phyloP scores from a whole-genome alignment of 2,329 filamentous ascomycete genomes.

The Triangularia setosa region DNA sequence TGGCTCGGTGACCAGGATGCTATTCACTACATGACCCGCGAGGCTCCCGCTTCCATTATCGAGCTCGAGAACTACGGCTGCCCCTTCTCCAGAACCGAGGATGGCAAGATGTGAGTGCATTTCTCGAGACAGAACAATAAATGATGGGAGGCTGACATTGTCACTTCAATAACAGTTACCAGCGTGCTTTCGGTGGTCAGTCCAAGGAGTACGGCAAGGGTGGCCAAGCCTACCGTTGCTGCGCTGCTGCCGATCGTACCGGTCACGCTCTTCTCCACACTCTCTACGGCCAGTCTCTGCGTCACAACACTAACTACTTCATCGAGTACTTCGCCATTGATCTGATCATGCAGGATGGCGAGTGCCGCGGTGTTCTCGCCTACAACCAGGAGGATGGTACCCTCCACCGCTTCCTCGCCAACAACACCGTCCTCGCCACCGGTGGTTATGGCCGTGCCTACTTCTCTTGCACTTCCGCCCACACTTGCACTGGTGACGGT shows the following conservation, averaged over 20 bases:
- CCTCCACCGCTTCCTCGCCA: constrained; percentile 91
- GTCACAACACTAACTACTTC: constrained; percentile 99
- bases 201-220: constrained; percentile 94
- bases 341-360: constrained; percentile 94
- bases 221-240: constrained; percentile 96
- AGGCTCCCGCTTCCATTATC: constrained; percentile 85
- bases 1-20: constrained; percentile 97
- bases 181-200: constrained; percentile 97
- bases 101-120: constrained; percentile 76
- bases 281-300: constrained; percentile 92
- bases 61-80: constrained; percentile 97
- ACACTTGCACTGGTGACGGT: constrained; percentile 97
- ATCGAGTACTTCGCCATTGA: constrained; percentile 98
- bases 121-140: not conserved
- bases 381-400: constrained; percentile 99
- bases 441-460: constrained; percentile 97
- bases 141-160: constrained; percentile 12
- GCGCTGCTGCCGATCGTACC: constrained; percentile 92
- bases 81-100: constrained; percentile 93
- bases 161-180: constrained; percentile 58
- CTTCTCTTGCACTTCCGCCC: constrained; percentile 96
- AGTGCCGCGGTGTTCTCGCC: constrained; percentile 92
- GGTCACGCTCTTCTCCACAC: constrained; percentile 97
- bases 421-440: constrained; percentile 95
- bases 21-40: constrained; percentile 97